phyloP scores from a whole-genome alignment of 106 monocot genomes.

The Xerophyta viscosa region DNA sequence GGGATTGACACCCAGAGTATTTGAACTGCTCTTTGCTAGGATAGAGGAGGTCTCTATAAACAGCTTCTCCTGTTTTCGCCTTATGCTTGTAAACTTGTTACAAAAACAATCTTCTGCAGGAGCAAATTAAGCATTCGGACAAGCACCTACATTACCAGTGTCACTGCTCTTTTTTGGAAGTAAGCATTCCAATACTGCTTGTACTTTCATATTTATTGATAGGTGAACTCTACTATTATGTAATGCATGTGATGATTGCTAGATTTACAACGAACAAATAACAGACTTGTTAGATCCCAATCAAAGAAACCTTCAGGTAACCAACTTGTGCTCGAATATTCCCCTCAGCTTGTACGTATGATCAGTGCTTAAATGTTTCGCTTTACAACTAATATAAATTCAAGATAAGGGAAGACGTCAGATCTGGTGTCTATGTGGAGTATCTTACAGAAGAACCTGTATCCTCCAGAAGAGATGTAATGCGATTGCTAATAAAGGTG shows the following conservation, averaged over 20 bases:
- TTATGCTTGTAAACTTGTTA: background rate
- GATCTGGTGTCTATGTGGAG: slow-evolving; percentile 89
- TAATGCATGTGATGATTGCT: background rate
- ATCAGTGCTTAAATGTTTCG: background rate
- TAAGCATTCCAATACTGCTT: slow-evolving; percentile 13
- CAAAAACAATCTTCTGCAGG: slow-evolving; percentile 30
- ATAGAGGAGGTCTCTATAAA: slow-evolving; percentile 71
- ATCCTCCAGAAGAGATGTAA: slow-evolving; percentile 65
- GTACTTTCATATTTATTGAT: slow-evolving; percentile 1
- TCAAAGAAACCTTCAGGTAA: slow-evolving; percentile 88
- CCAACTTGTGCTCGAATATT: background rate
- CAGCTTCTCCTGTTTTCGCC: background rate
- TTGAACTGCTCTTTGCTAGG: slow-evolving; percentile 78
- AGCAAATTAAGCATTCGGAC: slow-evolving; percentile 68
- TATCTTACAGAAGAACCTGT: slow-evolving; percentile 78
- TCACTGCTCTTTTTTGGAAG: slow-evolving; percentile 93
- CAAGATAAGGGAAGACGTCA: slow-evolving; percentile 94
- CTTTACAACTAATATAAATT: slow-evolving; percentile 2
- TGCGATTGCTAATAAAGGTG: slow-evolving; percentile 76
- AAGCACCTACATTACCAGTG: slow-evolving; percentile 77
- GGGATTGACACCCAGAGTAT: slow-evolving; percentile 94
- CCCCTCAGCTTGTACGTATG: background rate
- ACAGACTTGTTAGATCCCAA: slow-evolving; percentile 84
- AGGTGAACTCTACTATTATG: background rate
- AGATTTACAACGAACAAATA: slow-evolving; percentile 99